A percentile compares a stretch with the other conserved stretches of the same genome.
Conservation (phyloP, 2,329 filamentous ascomycete genomes). For the Lecanoromycetidae sp. region DNA sequence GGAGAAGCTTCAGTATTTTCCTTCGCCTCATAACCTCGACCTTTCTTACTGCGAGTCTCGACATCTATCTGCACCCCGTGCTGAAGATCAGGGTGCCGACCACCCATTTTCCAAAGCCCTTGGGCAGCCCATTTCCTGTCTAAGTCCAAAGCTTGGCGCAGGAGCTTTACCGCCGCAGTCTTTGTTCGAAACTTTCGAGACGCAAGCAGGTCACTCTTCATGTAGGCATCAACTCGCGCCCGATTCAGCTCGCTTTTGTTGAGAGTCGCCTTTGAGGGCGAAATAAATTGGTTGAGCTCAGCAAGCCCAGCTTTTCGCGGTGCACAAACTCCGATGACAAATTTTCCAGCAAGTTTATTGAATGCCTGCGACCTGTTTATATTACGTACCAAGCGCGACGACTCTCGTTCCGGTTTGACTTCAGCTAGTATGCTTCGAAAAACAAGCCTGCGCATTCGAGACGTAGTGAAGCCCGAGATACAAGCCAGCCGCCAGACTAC, state of each 20-base stretch:
- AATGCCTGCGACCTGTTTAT: neutral
- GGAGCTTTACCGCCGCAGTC: neutral
- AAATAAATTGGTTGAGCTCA: neutral
- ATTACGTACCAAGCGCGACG: neutral
- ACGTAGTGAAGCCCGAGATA: conserved; percentile 25
- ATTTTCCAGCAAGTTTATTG: neutral
- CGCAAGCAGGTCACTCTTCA: conserved; percentile 1
- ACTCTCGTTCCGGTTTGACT: neutral
- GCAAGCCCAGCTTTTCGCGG: neutral
- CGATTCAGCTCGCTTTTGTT: neutral
- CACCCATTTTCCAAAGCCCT: neutral
- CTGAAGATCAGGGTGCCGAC: neutral
- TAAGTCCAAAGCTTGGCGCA: conserved; percentile 5
- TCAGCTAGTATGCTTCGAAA: conserved; percentile 21
- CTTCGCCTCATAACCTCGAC: too few relatives aligned
- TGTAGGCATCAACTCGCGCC: neutral
- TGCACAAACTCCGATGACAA: neutral
- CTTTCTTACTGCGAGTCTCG: neutral
- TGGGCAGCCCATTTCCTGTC: conserved; percentile 7
- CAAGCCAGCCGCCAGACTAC: conserved; percentile 39
- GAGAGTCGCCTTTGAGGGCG: neutral
- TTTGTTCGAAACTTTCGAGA: neutral
- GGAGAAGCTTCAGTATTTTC: too few relatives aligned
- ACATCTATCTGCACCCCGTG: neutral
- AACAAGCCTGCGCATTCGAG: conserved; percentile 26